Conservation (phyloP, 306 rosid genomes). For the Medicago lupulina region DNA sequence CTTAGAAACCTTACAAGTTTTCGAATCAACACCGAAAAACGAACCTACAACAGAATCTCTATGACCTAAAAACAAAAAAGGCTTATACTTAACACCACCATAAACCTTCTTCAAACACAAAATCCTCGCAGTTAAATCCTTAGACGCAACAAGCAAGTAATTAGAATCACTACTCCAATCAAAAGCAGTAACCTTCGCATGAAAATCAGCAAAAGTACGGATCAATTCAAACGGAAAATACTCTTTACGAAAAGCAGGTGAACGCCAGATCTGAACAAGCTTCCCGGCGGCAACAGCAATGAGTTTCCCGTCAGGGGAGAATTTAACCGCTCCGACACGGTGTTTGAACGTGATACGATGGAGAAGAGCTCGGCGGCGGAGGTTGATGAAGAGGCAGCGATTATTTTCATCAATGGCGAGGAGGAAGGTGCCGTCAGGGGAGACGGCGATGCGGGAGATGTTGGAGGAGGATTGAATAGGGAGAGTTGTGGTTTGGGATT, state of each 20-base stretch:
- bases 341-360: conserved; percentile 85
- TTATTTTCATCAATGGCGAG: conserved; percentile 73
- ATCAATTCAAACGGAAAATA: conserved; percentile 77
- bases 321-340: conserved; percentile 57
- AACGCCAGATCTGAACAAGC: conserved; percentile 83
- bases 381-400: conserved; percentile 84
- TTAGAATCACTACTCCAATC: conserved; percentile 85
- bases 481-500: conserved; percentile 72
- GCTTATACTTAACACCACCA: conserved; percentile 49
- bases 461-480: conserved; percentile 84
- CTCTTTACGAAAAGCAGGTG: conserved; percentile 73
- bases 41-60: conserved; percentile 82
- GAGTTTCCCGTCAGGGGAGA: conserved; percentile 65
- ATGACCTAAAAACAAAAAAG: conserved; percentile 78
- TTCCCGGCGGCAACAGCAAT: conserved; percentile 87
- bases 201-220: conserved; percentile 69
- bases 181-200: conserved; percentile 61
- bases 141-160: conserved; percentile 75
- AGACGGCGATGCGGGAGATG: conserved; percentile 73
- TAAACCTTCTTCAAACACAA: conserved; percentile 55
- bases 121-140: conserved; percentile 81
- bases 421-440: conserved; percentile 80
- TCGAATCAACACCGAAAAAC: conserved; percentile 74
- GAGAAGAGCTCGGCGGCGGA: conserved; percentile 83
- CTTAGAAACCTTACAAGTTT: conserved; percentile 55